phyloP scores from a whole-genome alignment of 2,329 filamentous ascomycete species.

The Phialophora tarda region DNA sequence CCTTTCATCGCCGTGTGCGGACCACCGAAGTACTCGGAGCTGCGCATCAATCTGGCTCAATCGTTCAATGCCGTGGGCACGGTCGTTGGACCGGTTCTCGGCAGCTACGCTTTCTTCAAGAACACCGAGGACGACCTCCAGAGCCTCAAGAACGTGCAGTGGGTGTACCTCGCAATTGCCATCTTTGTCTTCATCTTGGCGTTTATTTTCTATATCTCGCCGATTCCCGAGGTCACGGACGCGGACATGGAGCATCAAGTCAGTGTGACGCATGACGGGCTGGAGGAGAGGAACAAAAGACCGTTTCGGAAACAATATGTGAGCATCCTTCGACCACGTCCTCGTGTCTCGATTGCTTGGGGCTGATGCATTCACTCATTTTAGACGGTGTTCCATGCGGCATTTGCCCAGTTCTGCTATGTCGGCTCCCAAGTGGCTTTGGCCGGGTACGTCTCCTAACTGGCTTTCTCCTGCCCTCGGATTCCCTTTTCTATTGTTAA shows the following conservation, averaged over 20 bases:
- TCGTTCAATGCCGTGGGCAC: slow-evolving; percentile 77
- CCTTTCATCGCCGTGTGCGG: slow-evolving; percentile 77
- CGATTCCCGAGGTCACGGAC: slow-evolving; percentile 74
- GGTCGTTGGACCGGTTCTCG: slow-evolving; percentile 73
- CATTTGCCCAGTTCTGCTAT: slow-evolving; percentile 79
- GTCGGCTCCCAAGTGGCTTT: slow-evolving; percentile 56
- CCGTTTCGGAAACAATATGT: slow-evolving; percentile 71
- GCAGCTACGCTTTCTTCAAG: slow-evolving; percentile 63
- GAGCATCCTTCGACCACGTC: neutral
- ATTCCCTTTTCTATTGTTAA: neutral
- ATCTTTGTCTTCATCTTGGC: slow-evolving; percentile 72
- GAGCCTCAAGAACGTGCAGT: slow-evolving; percentile 72
- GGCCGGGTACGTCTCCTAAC: neutral
- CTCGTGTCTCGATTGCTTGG: neutral
- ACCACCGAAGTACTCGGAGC: slow-evolving; percentile 71
- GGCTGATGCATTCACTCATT: neutral
- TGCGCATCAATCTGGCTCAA: slow-evolving; percentile 77
- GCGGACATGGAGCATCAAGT: slow-evolving; percentile 70
- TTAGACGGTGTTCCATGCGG: slow-evolving; percentile 68
- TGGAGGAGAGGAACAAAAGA: slow-evolving; percentile 54
- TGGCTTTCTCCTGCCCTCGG: neutral
- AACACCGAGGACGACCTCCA: slow-evolving; percentile 62
- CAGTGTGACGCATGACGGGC: slow-evolving; percentile 58
- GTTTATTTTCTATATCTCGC: slow-evolving; percentile 66
- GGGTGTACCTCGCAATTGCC: slow-evolving; percentile 78